Evolutionary conservation across 2,329 filamentous ascomycete genomes (phyloP).

Genomic region (Fusarium poae): DNA sequence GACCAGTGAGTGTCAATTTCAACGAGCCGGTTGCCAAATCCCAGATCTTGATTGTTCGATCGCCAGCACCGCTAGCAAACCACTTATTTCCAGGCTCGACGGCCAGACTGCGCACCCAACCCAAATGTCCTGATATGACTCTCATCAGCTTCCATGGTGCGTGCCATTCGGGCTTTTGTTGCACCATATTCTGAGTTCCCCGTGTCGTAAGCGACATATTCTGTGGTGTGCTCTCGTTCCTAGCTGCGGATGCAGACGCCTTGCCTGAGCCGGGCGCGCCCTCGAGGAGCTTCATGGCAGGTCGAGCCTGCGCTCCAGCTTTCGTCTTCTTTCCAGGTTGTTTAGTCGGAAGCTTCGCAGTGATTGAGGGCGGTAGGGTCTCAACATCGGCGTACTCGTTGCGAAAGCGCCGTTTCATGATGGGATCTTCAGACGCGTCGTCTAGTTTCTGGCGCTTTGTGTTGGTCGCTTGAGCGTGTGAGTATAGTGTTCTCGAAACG

Average conservation of each 20-base stretch:
- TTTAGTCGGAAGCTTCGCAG: slow-evolving; percentile 78
- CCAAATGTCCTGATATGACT: slow-evolving; percentile 95
- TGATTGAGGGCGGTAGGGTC: slow-evolving; percentile 81
- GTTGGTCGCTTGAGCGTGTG: slow-evolving; percentile 43
- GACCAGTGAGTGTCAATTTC: slow-evolving; percentile 87
- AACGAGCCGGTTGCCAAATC: slow-evolving; percentile 90
- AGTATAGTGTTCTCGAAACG: slow-evolving; percentile 52
- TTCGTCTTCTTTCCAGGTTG: slow-evolving; percentile 59
- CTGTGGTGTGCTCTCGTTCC: slow-evolving; percentile 41
- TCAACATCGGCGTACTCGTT: slow-evolving; percentile 83
- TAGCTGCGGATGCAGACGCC: slow-evolving; percentile 46
- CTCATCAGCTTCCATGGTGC: slow-evolving; percentile 98
- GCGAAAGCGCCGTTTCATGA: slow-evolving; percentile 66
- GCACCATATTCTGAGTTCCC: slow-evolving; percentile 50
- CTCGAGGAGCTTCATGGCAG: slow-evolving; percentile 57
- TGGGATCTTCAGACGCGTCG: slow-evolving; percentile 52
- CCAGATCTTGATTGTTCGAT: slow-evolving; percentile 99
- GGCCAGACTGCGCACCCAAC: slow-evolving; percentile 90
- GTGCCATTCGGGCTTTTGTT: slow-evolving; percentile 91
- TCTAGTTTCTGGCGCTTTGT: slow-evolving; percentile 57
- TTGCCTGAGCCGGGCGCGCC: slow-evolving; percentile 53
- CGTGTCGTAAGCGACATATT: slow-evolving; percentile 53
- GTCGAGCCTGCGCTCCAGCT: slow-evolving; percentile 58
- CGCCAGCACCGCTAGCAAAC: slow-evolving; percentile 96
- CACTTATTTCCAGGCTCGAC: slow-evolving; percentile 97